These are phyloP conservation scores for Ampelomyces quisqualis DNA, from an alignment of 2,329 filamentous ascomycete species.

Conservation along the genomic window DNA sequence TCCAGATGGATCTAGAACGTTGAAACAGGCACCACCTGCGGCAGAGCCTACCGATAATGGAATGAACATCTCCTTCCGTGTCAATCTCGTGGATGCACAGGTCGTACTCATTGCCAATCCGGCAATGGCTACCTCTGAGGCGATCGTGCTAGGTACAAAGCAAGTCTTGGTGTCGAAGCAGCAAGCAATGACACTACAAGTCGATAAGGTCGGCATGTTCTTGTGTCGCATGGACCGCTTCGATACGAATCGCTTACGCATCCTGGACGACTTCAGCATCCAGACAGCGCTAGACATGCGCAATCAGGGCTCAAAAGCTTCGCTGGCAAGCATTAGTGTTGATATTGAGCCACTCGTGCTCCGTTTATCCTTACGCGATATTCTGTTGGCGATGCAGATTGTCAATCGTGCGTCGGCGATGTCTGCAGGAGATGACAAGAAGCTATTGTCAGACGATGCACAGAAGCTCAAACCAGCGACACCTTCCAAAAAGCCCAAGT, in stretches of 20 bases:
- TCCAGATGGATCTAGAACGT: constrained; percentile 30
- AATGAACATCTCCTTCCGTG: constrained; percentile 80
- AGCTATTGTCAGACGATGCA: constrained; percentile 53
- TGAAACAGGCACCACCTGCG: constrained; percentile 17
- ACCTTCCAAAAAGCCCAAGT: constrained; percentile 50
- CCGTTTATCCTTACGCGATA: constrained; percentile 87
- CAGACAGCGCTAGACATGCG: constrained; percentile 82
- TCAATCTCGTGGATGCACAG: constrained; percentile 95
- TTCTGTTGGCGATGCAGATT: constrained; percentile 90
- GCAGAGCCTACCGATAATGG: constrained; percentile 43
- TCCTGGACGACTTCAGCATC: constrained; percentile 94
- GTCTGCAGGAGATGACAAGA: constrained; percentile 57
- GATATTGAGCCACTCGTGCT: constrained; percentile 90
- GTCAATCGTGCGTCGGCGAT: constrained; percentile 87
- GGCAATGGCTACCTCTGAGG: constrained; percentile 83
- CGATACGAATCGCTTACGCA: constrained; percentile 83
- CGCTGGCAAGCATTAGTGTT: constrained; percentile 75
- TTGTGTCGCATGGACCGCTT: constrained; percentile 98
- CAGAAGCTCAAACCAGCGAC: constrained; percentile 58
- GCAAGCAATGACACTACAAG: constrained; percentile 88
- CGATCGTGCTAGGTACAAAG: constrained; percentile 91
- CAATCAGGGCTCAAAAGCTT: constrained; percentile 59
- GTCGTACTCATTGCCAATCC: constrained; percentile 96
- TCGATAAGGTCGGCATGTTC: constrained; percentile 96
- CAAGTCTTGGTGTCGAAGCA: constrained; percentile 92